Conservation (phyloP, 1,139 yeast genomes). For the Suhomyces ambrosiae region DNA sequence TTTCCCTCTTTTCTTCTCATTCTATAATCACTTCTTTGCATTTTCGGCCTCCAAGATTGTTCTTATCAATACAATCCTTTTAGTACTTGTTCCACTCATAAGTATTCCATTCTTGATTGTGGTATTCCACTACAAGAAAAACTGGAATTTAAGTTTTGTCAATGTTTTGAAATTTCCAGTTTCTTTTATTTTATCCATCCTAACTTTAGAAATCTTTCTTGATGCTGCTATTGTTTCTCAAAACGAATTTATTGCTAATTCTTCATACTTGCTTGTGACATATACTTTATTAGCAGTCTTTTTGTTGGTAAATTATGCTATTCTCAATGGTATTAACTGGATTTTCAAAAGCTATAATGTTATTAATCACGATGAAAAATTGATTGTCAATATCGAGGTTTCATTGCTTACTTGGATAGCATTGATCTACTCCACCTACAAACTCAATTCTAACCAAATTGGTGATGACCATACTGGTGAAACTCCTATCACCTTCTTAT, state of each 20-base stretch:
- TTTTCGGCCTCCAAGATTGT: slow-evolving; percentile 52
- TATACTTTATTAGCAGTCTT: slow-evolving; percentile 50
- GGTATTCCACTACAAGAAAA: slow-evolving; percentile 46
- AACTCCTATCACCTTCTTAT: slow-evolving; percentile 54
- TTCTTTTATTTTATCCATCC: slow-evolving; percentile 48
- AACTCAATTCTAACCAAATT: slow-evolving; percentile 43
- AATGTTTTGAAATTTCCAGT: slow-evolving; percentile 56
- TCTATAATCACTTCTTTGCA: slow-evolving; percentile 61
- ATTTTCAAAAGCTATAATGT: slow-evolving; percentile 53
- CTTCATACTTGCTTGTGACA: slow-evolving; percentile 43
- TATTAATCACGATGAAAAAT: slow-evolving; percentile 68
- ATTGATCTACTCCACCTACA: slow-evolving; percentile 47
- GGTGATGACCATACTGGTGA: slow-evolving; percentile 63
- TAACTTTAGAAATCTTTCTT: slow-evolving; percentile 38
- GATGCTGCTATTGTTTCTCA: slow-evolving; percentile 30
- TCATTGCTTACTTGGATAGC: slow-evolving; percentile 59
- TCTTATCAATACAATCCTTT: slow-evolving; percentile 48
- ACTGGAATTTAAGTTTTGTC: slow-evolving; percentile 49
- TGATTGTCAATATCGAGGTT: slow-evolving; percentile 61
- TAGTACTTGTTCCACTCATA: slow-evolving; percentile 58
- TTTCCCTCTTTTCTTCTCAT: slow-evolving; percentile 62
- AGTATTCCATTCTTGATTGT: slow-evolving; percentile 51
- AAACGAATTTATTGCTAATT: slow-evolving; percentile 64
- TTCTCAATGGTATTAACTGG: slow-evolving; percentile 50
- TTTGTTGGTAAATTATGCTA: slow-evolving; percentile 54